phyloP scores from a whole-genome alignment of 352 stramenopile species.

The Phytophthora pistaciae region DNA sequence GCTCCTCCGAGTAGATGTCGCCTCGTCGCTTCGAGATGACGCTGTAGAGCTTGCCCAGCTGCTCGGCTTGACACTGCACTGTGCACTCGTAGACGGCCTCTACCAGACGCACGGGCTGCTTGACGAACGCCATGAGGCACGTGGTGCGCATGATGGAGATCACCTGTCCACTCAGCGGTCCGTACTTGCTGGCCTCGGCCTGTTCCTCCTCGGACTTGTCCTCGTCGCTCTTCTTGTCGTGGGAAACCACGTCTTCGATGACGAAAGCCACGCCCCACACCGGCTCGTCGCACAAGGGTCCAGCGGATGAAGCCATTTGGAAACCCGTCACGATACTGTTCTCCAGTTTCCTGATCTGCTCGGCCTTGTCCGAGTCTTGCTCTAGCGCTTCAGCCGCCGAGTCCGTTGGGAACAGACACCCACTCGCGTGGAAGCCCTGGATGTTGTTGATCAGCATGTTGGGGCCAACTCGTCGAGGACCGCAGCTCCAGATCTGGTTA shows the following conservation, averaged over 20 bases:
- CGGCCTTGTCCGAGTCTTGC: conserved; percentile 25
- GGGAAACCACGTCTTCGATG: conserved; percentile 81
- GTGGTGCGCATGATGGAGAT: conserved; percentile 84
- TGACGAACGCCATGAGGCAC: conserved; percentile 82
- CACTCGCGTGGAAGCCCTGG: conserved; percentile 40
- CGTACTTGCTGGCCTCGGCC: conserved; percentile 55
- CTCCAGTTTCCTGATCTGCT: conserved; percentile 68
- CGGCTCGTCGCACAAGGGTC: conserved; percentile 92
- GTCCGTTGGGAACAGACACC: conserved; percentile 22
- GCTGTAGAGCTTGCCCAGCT: conserved; percentile 95
- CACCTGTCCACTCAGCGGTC: conserved; percentile 80
- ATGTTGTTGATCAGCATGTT: conserved; percentile 88
- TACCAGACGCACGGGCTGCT: conserved; percentile 90
- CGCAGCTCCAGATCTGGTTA: conserved; percentile 77
- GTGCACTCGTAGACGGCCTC: conserved; percentile 93
- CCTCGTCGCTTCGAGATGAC: conserved; percentile 94
- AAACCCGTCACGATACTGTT: conserved; percentile 88
- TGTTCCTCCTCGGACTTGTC: conserved; percentile 31
- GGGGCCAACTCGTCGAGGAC: conserved; percentile 72
- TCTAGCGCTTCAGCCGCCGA: conserved; percentile 1
- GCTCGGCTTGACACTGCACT: conserved; percentile 88
- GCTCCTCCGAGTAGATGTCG: conserved; percentile 89
- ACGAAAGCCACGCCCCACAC: conserved; percentile 92
- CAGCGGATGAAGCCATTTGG: conserved; percentile 79
- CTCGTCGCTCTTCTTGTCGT: conserved; percentile 47